Percentiles rank a stretch among this genome's conserved stretches.
phyloP scores from a whole-genome alignment of 106 monocot genomes.

The Cymbidium sinense region DNA sequence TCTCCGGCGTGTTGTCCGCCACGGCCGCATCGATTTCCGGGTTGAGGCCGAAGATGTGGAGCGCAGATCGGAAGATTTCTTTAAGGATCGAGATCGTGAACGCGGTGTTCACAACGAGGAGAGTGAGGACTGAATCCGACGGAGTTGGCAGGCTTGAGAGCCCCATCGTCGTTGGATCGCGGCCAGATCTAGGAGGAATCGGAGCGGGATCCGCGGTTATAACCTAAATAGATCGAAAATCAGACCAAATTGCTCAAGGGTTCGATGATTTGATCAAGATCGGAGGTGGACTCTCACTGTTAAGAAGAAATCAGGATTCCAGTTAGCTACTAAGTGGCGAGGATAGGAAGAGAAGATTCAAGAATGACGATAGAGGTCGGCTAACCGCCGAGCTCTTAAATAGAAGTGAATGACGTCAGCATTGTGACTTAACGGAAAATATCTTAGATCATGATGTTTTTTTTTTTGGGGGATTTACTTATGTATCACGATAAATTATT shows the following conservation, averaged over 20 bases:
- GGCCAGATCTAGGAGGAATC: neutral
- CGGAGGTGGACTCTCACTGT: neutral
- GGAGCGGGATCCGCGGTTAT: neutral
- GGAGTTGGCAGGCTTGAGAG: conserved; percentile 74
- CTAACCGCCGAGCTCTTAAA: too few relatives aligned
- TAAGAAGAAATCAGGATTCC: too few relatives aligned
- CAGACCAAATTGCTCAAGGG: neutral
- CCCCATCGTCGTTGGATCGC: conserved; percentile 52
- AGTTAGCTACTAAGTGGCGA: too few relatives aligned
- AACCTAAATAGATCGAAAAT: neutral
- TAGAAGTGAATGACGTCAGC: too few relatives aligned
- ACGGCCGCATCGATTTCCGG: neutral
- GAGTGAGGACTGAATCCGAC: conserved; percentile 63
- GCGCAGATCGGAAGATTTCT: conserved; percentile 44
- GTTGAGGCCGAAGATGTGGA: conserved; percentile 39
- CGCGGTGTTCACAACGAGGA: conserved; percentile 66
- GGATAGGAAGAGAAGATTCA: too few relatives aligned
- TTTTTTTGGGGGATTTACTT: too few relatives aligned
- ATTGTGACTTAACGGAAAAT: too few relatives aligned
- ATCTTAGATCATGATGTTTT: too few relatives aligned
- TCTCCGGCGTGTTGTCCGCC: neutral
- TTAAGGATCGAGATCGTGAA: conserved; percentile 57
- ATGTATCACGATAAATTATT: too few relatives aligned
- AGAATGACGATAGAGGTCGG: too few relatives aligned
- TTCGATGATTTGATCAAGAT: neutral